Evolutionary conservation across 352 stramenopile genomes (phyloP), one percentile per base, ranked within the genome.

Genomic region (Phytophthora constricta): DNA sequence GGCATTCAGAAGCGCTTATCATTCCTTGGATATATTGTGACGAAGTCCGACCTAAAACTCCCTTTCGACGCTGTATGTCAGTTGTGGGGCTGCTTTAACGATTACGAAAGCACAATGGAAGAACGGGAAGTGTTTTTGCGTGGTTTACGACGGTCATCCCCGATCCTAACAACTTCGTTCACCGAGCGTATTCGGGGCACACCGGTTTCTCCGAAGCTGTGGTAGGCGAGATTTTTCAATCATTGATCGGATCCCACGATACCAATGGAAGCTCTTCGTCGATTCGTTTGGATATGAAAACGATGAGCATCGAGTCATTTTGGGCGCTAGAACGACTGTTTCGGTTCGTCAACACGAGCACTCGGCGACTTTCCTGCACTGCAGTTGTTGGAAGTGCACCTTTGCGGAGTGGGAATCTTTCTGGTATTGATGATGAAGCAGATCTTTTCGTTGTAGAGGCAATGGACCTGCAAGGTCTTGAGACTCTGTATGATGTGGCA

Each of bases 1-100:
- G 65, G 41, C 20, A 73, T 77, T 17, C 63, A 68, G 14, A 86
- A 84, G 23, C 79, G 86, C 1, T 65, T 96, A n/a, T 63, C 64
- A 19, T 96, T 95, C 70, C 77, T 96, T 19, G 76, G 75, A 9
- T 96, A 91, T 58, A 70, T 95, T 16, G 72, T 92, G 25, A 96
- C 82, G 1, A 84, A 86, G 22, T 91, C 84, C 1, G 82, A 91
- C 43, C 61, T 96, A 22, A 82, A 88, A 50, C 53, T 96, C 46
- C 69, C 84, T 52, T 90, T 83, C 33, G 65, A 80, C n/a, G 62
- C 86, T 45, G 70, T 94, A 5, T 74, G 79, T 23, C 68, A 83
- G 41, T 57, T 95, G 19, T 94, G 79, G 84, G 49, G 50, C 1
- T 92, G 79, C 43, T 92, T 93, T 42, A 75, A 74, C 27, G 58